Conservation (phyloP, 108 stramenopile genomes). For the Aurantiochytrium sp. region DNA sequence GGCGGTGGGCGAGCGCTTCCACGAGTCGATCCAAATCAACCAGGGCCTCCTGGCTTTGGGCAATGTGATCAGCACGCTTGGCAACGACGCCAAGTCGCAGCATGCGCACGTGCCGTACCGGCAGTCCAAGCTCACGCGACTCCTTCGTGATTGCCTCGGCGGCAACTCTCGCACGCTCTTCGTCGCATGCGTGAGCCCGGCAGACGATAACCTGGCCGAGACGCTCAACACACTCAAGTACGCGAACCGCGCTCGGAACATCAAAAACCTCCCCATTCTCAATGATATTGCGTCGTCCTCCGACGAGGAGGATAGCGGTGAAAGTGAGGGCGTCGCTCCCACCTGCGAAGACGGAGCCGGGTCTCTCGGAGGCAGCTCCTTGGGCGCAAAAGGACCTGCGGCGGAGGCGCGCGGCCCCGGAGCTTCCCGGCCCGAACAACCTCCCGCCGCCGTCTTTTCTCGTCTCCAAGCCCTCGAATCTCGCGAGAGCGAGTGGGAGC, state of each 20-base stretch:
- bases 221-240: constrained; percentile 79
- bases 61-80: constrained; percentile 37
- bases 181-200: constrained; percentile 10
- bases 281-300: neutral
- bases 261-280: constrained; percentile 43
- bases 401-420: too few species aligned
- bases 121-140: constrained; percentile 43
- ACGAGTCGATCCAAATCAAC: constrained; percentile 41
- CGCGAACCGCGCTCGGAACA: constrained; percentile 91
- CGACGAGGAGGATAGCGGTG: neutral
- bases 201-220: constrained; percentile 68
- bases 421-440: too few species aligned
- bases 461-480: neutral
- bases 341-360: too few species aligned
- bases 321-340: neutral
- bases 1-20: constrained; percentile 41
- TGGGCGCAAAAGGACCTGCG: too few species aligned
- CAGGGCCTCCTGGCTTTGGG: constrained; percentile 37
- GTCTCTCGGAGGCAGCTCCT: too few species aligned
- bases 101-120: constrained; percentile 39
- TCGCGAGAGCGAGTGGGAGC: neutral
- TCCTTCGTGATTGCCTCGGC: constrained; percentile 37
- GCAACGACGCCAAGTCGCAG: neutral
- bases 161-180: constrained; percentile 30
- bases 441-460: too few species aligned